These are phyloP conservation scores for Coemansia sp. DNA, from an alignment of 192 early-diverging fungal species.

Conservation along the genomic window DNA sequence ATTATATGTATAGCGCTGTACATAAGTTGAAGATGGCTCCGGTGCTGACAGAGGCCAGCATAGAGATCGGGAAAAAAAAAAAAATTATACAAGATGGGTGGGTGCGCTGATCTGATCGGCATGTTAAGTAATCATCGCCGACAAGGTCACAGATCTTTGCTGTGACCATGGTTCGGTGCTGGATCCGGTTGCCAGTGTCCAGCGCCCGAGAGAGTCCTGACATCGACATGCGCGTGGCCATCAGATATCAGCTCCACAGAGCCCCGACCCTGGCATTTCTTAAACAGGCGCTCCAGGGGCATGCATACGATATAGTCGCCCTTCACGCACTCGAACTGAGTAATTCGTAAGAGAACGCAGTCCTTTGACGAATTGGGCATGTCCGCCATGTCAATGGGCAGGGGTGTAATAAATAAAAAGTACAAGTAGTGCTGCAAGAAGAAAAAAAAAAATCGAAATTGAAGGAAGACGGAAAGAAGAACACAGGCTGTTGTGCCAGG, in stretches of 20 bases:
- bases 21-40: not conserved
- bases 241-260: slow-evolving; percentile 44
- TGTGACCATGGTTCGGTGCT: not conserved
- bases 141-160: not conserved
- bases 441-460: not conserved
- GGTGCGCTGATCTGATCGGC: slow-evolving; percentile 17
- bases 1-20: not conserved
- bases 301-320: slow-evolving; percentile 30
- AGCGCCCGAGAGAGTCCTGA: slow-evolving; percentile 17
- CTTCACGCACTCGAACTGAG: slow-evolving; percentile 38
- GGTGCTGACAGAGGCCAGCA: not conserved
- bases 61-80: not conserved
- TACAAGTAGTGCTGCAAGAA: not conserved
- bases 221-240: slow-evolving; percentile 22
- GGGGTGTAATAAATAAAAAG: not conserved
- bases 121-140: not conserved
- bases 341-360: slow-evolving; percentile 44
- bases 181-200: slow-evolving; percentile 9
- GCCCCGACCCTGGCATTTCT: slow-evolving; percentile 36
- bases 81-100: not conserved
- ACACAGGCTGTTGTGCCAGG: not conserved
- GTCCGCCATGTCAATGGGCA: not conserved
- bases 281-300: slow-evolving; percentile 50
- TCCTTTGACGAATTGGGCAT: slow-evolving; percentile 16
- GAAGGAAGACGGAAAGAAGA: not conserved